phyloP scores from a whole-genome alignment of 345 rosid species.

The Psidium friedrichsthalianum region DNA sequence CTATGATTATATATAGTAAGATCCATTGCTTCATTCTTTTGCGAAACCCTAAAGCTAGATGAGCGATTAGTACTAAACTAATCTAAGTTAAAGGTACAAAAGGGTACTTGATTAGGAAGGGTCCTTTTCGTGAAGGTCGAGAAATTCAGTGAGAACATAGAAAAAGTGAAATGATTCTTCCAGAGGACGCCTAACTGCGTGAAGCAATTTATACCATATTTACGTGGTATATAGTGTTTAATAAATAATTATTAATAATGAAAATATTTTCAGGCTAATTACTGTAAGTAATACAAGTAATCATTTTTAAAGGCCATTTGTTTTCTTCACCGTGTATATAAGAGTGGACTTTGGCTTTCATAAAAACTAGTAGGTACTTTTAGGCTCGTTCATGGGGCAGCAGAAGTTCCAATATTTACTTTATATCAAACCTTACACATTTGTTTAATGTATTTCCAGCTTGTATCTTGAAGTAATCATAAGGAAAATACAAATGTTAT shows the following conservation, averaged over 20 bases:
- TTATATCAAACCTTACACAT: neutral
- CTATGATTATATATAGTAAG: neutral
- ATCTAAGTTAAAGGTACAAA: neutral
- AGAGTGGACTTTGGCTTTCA: neutral
- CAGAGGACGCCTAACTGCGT: neutral
- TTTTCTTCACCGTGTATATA: neutral
- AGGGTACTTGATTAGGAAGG: neutral
- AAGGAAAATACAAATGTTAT: neutral
- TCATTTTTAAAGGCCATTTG: neutral
- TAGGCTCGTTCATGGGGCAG: neutral
- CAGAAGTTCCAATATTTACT: neutral
- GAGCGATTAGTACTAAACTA: neutral
- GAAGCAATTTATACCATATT: neutral
- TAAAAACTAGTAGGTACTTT: neutral
- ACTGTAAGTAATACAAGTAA: too few relatives aligned
- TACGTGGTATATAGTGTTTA: neutral
- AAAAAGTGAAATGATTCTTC: neutral
- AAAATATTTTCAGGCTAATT: too few relatives aligned
- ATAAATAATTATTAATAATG: too few relatives aligned
- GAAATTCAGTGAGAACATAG: neutral
- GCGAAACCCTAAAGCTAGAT: neutral
- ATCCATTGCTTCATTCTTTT: neutral
- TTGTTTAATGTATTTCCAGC: neutral
- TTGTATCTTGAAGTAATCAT: neutral
- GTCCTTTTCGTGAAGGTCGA: neutral